Percentiles rank a stretch among this genome's conserved stretches.
phyloP scores from a whole-genome alignment of 805 yeast species.

The Cyberlindnera mycetangii region DNA sequence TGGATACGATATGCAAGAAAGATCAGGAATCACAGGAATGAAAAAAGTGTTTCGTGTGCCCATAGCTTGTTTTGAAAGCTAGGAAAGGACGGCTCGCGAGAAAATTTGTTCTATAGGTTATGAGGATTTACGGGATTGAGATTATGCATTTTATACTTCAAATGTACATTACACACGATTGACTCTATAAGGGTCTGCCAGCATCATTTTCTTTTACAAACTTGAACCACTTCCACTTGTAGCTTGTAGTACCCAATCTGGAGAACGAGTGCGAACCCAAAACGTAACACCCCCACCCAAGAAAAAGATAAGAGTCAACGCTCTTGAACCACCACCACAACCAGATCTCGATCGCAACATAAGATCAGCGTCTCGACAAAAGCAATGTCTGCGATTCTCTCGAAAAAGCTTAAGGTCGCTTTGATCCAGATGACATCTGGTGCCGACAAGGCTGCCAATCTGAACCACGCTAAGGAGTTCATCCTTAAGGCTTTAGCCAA shows the following conservation, averaged over 20 bases:
- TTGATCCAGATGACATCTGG: slow-evolving; percentile 74
- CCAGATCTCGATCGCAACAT: too few species aligned
- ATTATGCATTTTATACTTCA: background rate
- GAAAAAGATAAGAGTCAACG: slow-evolving; percentile 1
- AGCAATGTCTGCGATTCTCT: slow-evolving; percentile 21
- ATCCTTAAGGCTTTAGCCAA: slow-evolving; percentile 58
- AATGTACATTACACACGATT: background rate
- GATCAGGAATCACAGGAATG: slow-evolving; percentile 15
- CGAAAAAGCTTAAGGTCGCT: slow-evolving; percentile 69
- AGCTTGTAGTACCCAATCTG: background rate
- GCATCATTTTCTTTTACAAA: too few species aligned
- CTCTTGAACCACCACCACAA: too few species aligned
- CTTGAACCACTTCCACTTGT: background rate
- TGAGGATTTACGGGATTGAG: background rate
- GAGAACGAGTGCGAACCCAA: background rate
- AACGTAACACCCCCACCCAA: background rate
- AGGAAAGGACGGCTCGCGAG: background rate
- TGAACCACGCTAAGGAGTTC: slow-evolving; percentile 61
- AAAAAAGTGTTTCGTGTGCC: background rate
- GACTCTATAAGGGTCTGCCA: background rate
- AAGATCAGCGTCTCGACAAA: background rate
- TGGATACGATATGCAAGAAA: slow-evolving; percentile 45
- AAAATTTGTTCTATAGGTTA: background rate
- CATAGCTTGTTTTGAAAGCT: background rate
- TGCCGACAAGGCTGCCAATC: slow-evolving; percentile 72